Base-by-base conservation (phyloP, 257 asterid genomes). In the Ehretia macrophylla region DNA sequence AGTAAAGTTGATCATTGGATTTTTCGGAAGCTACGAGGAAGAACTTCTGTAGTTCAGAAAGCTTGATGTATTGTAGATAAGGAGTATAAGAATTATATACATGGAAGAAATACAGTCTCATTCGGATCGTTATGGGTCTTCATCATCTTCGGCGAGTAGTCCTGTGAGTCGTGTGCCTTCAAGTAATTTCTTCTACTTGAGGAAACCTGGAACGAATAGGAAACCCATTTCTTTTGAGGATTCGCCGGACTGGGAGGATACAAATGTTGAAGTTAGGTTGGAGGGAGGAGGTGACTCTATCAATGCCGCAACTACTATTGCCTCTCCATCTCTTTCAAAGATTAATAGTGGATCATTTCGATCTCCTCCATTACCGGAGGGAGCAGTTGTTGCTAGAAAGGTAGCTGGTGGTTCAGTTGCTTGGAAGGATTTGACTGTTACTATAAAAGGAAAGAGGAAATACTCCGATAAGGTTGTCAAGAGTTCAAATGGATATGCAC, bases 241-340 rank as follows among this genome's bases (percentile, higher is more conserved):
- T 69, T 93, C 99, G 5, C 99, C 99, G 0, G 94, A 81, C 40
- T 93, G 99, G 99, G 99, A 97, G 97, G 99, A 80, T 8, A 97
- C 87, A 56, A 94, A 93, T 57, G 64, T 86, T 45, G 97, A 89
- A 59, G 97, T 72, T 65, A 83, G 75, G 72, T 82, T 84, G 61
- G 95, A 86, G 48, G 96, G 79, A 49, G 94, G 95, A 54, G 87
- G 82, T 11, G 97, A 89, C 52, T 89, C 99, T 58, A 83, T 89
- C 47, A 77, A 89, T 57, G 74, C 87, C 12, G 91, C 96, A 8
- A 79, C 95, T 17, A 80, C 94, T 39, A 95, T 95, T 0, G 79
- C 69, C 60, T 89, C 99, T 38, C 99, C 99, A 3, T 81, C 95
- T 50, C 94, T 88, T 55, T 86, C 97, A 21, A 86, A 89, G 82